Conservation (phyloP, 116 monocot species). For the Cymodocea nodosa region DNA sequence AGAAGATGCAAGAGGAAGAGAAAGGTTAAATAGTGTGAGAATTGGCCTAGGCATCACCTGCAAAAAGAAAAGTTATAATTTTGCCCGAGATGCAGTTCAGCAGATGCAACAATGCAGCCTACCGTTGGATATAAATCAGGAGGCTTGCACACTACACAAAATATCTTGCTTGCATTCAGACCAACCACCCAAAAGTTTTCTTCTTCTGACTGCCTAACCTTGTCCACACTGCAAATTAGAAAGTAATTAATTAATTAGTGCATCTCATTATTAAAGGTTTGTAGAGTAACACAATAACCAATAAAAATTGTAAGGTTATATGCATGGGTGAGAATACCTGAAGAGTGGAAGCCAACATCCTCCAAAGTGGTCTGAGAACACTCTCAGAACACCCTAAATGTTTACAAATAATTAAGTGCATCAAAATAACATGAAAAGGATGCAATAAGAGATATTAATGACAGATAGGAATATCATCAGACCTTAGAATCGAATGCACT, state of each 20-base stretch:
- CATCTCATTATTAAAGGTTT: not conserved
- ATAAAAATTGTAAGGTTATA: too few species aligned
- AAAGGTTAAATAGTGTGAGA: slow-evolving; percentile 55
- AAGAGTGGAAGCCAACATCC: slow-evolving; percentile 91
- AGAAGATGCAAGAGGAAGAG: slow-evolving; percentile 78
- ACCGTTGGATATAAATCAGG: slow-evolving; percentile 71
- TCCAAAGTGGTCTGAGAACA: slow-evolving; percentile 58
- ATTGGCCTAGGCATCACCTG: slow-evolving; percentile 95
- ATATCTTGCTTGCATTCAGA: slow-evolving; percentile 64
- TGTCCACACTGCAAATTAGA: slow-evolving; percentile 41
- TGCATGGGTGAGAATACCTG: slow-evolving; percentile 36
- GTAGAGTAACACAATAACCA: not conserved
- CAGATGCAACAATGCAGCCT: slow-evolving; percentile 4
- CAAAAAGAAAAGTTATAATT: slow-evolving; percentile 4
- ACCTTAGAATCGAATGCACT: slow-evolving; percentile 88
- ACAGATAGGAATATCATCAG: slow-evolving; percentile 1
- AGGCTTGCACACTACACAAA: slow-evolving; percentile 79
- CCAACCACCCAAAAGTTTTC: slow-evolving; percentile 91
- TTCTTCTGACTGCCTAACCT: slow-evolving; percentile 70
- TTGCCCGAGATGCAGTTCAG: not conserved
- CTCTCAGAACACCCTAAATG: slow-evolving; percentile 68
- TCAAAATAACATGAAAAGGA: not conserved
- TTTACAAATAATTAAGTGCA: not conserved
- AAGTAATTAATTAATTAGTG: not conserved
- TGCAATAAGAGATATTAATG: not conserved